phyloP scores from a whole-genome alignment of 148 eudicot species.

The Fagopyrum homotropicum region DNA sequence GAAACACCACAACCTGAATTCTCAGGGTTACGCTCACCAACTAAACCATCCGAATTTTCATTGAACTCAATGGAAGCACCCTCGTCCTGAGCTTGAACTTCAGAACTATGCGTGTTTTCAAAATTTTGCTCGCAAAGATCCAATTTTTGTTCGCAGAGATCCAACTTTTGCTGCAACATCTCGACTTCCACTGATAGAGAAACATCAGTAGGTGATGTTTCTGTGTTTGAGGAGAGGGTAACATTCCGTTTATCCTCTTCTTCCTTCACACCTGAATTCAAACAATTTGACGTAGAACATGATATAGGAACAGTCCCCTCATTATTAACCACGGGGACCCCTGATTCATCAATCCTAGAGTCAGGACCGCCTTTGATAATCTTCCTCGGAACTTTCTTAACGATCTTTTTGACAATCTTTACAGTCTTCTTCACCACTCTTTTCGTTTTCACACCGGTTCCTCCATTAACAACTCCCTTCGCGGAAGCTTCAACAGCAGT shows the following conservation, averaged over 20 bases:
- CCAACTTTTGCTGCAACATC: background rate
- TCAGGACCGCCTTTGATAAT: constrained; percentile 13
- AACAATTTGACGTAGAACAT: background rate
- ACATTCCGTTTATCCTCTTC: too few relatives aligned
- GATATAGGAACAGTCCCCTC: constrained; percentile 11
- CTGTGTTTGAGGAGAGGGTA: too few relatives aligned
- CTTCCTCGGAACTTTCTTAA: constrained; percentile 32
- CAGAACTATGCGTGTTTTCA: background rate
- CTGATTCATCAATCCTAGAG: constrained; percentile 11
- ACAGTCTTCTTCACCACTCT: constrained; percentile 32
- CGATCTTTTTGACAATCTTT: constrained; percentile 34
- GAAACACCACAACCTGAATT: constrained; percentile 3
- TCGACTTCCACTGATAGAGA: background rate
- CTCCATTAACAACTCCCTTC: background rate
- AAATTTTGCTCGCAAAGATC: background rate
- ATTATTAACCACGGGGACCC: too few relatives aligned
- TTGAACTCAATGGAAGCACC: background rate
- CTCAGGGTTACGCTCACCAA: background rate
- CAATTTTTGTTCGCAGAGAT: too few relatives aligned
- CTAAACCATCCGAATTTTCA: too few relatives aligned
- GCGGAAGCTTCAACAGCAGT: background rate
- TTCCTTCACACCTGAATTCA: background rate
- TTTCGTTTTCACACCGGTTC: constrained; percentile 18
- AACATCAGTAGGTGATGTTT: background rate
- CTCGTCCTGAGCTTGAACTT: background rate